phyloP scores from a whole-genome alignment of 2,329 filamentous ascomycete genomes.

The Colletotrichum viniferum region DNA sequence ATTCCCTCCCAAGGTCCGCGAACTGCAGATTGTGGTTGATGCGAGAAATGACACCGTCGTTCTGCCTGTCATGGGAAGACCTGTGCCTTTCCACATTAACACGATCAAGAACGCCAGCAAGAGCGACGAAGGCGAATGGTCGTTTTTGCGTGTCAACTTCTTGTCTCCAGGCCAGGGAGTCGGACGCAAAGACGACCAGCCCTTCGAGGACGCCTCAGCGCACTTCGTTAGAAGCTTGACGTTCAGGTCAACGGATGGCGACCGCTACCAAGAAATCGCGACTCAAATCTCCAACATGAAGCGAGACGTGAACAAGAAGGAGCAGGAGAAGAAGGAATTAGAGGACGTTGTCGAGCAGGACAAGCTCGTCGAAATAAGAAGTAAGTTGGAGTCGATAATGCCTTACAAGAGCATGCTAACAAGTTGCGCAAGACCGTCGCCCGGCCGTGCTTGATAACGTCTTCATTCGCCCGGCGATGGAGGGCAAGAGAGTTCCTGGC shows the following conservation, averaged over 20 bases:
- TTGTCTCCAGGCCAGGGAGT: slow-evolving; percentile 96
- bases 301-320: slow-evolving; percentile 87
- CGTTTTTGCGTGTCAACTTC: slow-evolving; percentile 96
- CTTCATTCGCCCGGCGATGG: slow-evolving; percentile 92
- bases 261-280: slow-evolving; percentile 88
- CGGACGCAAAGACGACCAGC: slow-evolving; percentile 94
- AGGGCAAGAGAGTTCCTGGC: slow-evolving; percentile 95
- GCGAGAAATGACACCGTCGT: slow-evolving; percentile 89
- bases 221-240: slow-evolving; percentile 97
- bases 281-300: slow-evolving; percentile 96
- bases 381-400: slow-evolving; percentile 51
- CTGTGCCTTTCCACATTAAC: slow-evolving; percentile 95
- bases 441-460: slow-evolving; percentile 91
- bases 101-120: slow-evolving; percentile 99
- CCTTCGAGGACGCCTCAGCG: slow-evolving; percentile 93
- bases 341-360: slow-evolving; percentile 99
- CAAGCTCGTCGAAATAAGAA: slow-evolving; percentile 93
- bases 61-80: slow-evolving; percentile 94
- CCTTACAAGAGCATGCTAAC: neutral
- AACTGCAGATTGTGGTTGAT: slow-evolving; percentile 89
- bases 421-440: slow-evolving; percentile 70
- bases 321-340: slow-evolving; percentile 99
- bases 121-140: slow-evolving; percentile 93
- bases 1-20: slow-evolving; percentile 80
- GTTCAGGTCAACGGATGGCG: slow-evolving; percentile 87